A percentile compares a stretch with the other conserved stretches of the same genome.
Conservation (phyloP, 2,329 filamentous ascomycete genomes). For the Fusarium sp. region DNA sequence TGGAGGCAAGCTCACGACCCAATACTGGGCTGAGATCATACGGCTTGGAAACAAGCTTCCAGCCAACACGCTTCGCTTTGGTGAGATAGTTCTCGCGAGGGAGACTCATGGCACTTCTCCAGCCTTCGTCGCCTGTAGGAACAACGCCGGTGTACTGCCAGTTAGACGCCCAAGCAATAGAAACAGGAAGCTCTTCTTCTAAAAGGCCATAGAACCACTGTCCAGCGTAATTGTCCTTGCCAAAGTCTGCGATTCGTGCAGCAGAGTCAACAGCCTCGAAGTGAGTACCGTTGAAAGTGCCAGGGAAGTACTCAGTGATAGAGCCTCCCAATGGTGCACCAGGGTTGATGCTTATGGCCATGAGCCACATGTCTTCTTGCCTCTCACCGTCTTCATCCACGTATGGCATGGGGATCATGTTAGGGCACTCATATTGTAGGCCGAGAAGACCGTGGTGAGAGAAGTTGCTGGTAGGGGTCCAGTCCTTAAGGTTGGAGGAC, state of each 20-base stretch:
- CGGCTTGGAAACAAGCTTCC: slow-evolving; percentile 62
- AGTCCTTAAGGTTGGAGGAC: slow-evolving; percentile 67
- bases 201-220: slow-evolving; percentile 50
- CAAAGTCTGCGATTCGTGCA: slow-evolving; percentile 50
- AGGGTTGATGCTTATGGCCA: slow-evolving; percentile 67
- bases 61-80: slow-evolving; percentile 62
- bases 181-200: slow-evolving; percentile 46
- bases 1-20: slow-evolving; percentile 57
- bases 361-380: slow-evolving; percentile 52
- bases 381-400: slow-evolving; percentile 50
- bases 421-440: slow-evolving; percentile 72
- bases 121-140: slow-evolving; percentile 48
- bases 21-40: slow-evolving; percentile 62
- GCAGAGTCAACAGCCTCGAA: slow-evolving; percentile 55
- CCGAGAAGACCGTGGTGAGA: slow-evolving; percentile 63
- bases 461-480: slow-evolving; percentile 67
- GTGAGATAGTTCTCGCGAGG: slow-evolving; percentile 64
- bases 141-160: slow-evolving; percentile 50
- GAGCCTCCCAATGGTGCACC: slow-evolving; percentile 68
- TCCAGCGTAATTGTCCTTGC: slow-evolving; percentile 53
- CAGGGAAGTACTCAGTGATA: slow-evolving; percentile 66
- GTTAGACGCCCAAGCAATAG: slow-evolving; percentile 53
- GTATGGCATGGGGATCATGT: slow-evolving; percentile 66
- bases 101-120: slow-evolving; percentile 50
- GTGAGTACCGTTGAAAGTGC: slow-evolving; percentile 73